A percentile compares a stretch with the other conserved stretches of the same genome.
phyloP scores from a whole-genome alignment of 495 filamentous ascomycete species.

The Podospora australis region DNA sequence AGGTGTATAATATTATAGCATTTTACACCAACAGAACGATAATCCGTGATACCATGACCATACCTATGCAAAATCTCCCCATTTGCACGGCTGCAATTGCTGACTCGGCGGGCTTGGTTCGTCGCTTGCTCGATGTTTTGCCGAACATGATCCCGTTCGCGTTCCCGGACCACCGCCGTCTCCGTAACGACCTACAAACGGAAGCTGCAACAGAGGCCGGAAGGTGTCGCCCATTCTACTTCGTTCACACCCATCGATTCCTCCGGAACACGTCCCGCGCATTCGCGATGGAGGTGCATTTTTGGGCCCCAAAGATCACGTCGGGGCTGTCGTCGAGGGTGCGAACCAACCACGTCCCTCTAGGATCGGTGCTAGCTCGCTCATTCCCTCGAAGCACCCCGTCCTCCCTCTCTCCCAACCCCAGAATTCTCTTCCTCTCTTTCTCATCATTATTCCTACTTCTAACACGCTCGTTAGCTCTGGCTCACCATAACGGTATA shows the following conservation, averaged over 20 bases:
- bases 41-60: too few relatives aligned
- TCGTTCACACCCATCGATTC: not conserved
- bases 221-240: slow-evolving; percentile 1
- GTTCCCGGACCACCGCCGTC: not conserved
- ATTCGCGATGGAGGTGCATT: not conserved
- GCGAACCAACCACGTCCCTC: slow-evolving; percentile 3
- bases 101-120: too few relatives aligned
- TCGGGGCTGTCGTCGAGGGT: not conserved
- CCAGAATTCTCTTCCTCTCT: slow-evolving; percentile 3
- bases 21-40: too few relatives aligned
- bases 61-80: too few relatives aligned
- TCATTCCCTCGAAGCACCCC: not conserved
- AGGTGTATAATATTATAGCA: too few relatives aligned
- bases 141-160: too few relatives aligned
- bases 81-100: too few relatives aligned
- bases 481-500: slow-evolving; percentile 3
- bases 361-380: not conserved
- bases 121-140: not conserved
- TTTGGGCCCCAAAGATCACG: not conserved
- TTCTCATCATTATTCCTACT: slow-evolving; percentile 7
- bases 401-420: not conserved
- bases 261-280: not conserved
- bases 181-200: slow-evolving; percentile 6
- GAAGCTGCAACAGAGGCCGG: slow-evolving; percentile 1
- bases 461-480: slow-evolving; percentile 2